Evolutionary conservation across 1,284 basidiomycete genomes (phyloP), one percentile per base, ranked within the genome.

Genomic region (Chiua sp.): DNA sequence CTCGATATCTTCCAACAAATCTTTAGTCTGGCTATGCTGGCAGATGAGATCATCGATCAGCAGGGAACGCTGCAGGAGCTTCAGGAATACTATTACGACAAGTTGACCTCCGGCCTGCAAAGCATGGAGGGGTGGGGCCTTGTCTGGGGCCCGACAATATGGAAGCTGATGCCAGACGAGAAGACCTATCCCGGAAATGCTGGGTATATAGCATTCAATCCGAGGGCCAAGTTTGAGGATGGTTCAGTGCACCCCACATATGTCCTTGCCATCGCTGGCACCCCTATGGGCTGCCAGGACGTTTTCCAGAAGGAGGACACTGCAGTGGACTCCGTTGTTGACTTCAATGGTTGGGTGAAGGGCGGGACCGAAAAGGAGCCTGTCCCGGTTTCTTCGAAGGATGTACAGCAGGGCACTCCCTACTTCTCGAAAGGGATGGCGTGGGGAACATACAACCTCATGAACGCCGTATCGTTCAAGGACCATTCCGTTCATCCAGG

Each of bases 1-100:
- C 48, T 60, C 47, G 57, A 71, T 37, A 51, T 63, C 46, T 71
- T 68, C 35, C 65, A 71, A 53, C 62, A 70, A 46, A 56, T 60
- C n/a, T 59, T 61, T 33, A 20, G 30, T 7, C 32, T 71, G 32
- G 63, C 67, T 6, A 7, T 58, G 18, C 8, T 42, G 23, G 42
- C 59, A 39, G 60, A 59, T 28, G 1, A 35, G 5, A 46, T 61
- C 53, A 53, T 53, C 23, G 10, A 15, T 28, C 0, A 3, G 4
- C 53, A 55, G 7, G 57, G 52, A 12, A 48, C 47, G 8, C 56
- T 55, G 33, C 1, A 23, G 8, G 18, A 8, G 53, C 59, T 67
- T 42, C 60, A 59, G 47, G 12, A 13, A 8, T 6, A 7, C 7
- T 58, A 67, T 26, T 47, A 55, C 20, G 1, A 1, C 0, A 10